Percentiles rank a stretch among this genome's conserved stretches.
phyloP scores from a whole-genome alignment of 2,329 filamentous ascomycete genomes.

The Geosmithia putterillii region DNA sequence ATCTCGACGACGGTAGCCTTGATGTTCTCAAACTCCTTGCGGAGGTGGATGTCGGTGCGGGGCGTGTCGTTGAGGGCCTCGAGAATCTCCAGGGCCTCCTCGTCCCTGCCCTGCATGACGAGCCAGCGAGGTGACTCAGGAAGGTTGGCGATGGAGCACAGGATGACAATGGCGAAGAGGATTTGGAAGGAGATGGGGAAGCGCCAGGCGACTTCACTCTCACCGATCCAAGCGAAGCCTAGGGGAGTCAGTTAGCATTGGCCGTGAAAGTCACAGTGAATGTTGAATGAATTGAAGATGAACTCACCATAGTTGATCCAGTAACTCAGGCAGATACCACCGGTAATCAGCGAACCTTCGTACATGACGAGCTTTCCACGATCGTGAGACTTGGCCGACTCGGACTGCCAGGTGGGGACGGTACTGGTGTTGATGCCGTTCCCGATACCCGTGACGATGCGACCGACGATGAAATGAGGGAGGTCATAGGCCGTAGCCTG shows the following conservation, averaged over 20 bases:
- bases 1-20: conserved; percentile 10
- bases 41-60: neutral
- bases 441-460: conserved; percentile 23
- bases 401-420: conserved; percentile 23
- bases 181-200: conserved; percentile 15
- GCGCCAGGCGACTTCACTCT: conserved; percentile 13
- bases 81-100: conserved; percentile 37
- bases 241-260: conserved; percentile 6
- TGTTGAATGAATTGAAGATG: neutral
- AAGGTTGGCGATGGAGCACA: conserved; percentile 7
- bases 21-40: conserved; percentile 2
- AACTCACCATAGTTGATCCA: conserved; percentile 26
- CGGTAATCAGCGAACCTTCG: conserved; percentile 17
- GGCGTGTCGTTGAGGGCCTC: neutral
- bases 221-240: conserved; percentile 15
- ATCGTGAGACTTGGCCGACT: conserved; percentile 18
- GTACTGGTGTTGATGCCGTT: conserved; percentile 28
- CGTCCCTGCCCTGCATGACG: conserved; percentile 12
- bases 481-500: conserved; percentile 5
- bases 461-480: conserved; percentile 14
- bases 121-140: conserved; percentile 20
- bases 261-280: neutral
- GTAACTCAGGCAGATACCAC: conserved; percentile 19
- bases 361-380: conserved; percentile 18
- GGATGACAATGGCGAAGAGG: conserved; percentile 5